These are phyloP conservation scores for Periconia sp. DNA, from an alignment of 2,329 filamentous ascomycete genomes.

Conservation along the genomic window DNA sequence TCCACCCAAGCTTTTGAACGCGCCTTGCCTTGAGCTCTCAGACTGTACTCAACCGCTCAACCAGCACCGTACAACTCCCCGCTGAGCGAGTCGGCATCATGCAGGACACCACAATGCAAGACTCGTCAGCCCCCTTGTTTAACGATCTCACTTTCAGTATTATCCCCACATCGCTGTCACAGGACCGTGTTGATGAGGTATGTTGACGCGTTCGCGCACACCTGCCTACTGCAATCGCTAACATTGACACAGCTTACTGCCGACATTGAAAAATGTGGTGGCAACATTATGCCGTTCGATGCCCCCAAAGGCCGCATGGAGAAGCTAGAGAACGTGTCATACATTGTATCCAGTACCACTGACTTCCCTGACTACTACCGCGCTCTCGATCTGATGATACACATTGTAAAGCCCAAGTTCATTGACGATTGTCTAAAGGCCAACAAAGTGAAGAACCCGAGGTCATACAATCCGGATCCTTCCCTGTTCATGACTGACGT, in stretches of 20 bases:
- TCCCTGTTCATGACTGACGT: slow-evolving; percentile 87
- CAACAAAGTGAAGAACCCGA: slow-evolving; percentile 71
- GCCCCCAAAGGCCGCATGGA: slow-evolving; percentile 43
- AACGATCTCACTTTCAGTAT: slow-evolving; percentile 45
- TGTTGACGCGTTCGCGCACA: slow-evolving; percentile 20
- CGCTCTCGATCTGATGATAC: slow-evolving; percentile 75
- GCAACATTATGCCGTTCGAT: slow-evolving; percentile 47
- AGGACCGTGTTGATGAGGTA: slow-evolving; percentile 31
- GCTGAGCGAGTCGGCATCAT: slow-evolving; percentile 15
- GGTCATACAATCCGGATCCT: slow-evolving; percentile 88
- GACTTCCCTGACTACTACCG: slow-evolving; percentile 87
- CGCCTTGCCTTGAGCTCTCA: not conserved
- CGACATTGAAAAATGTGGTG: slow-evolving; percentile 52
- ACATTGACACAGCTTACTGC: slow-evolving; percentile 47
- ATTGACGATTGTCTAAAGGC: slow-evolving; percentile 70
- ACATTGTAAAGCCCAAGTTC: slow-evolving; percentile 83
- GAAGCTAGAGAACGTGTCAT: slow-evolving; percentile 54
- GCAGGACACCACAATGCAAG: slow-evolving; percentile 37
- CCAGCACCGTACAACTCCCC: not conserved
- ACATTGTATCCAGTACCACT: slow-evolving; percentile 74
- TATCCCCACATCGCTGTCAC: slow-evolving; percentile 44
- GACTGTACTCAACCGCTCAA: not conserved
- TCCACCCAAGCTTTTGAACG: not conserved
- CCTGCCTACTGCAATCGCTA: slow-evolving; percentile 14
- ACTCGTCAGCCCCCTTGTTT: slow-evolving; percentile 40